Conservation (phyloP, 2,329 filamentous ascomycete genomes). For the Talaromyces sp. region DNA sequence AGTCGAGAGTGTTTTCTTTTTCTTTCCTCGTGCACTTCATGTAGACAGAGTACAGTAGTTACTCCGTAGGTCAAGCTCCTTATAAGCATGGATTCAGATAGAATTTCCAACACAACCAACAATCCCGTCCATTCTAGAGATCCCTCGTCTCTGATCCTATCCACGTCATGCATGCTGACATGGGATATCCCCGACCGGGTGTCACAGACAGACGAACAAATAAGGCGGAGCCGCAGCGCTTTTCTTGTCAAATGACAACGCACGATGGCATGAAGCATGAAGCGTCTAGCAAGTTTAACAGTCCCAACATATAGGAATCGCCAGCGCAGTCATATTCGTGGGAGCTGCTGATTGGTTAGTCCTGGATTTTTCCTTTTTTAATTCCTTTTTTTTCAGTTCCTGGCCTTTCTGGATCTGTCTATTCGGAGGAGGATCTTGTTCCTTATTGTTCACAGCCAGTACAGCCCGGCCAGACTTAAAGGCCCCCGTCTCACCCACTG, state of each 20-base stretch:
- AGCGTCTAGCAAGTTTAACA: constrained; percentile 1
- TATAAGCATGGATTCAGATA: too few relatives aligned
- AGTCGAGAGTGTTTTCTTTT: too few relatives aligned
- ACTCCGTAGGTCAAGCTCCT: too few relatives aligned
- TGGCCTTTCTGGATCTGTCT: neutral
- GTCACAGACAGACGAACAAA: constrained; percentile 24
- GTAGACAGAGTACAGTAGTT: too few relatives aligned
- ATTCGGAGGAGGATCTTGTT: too few relatives aligned
- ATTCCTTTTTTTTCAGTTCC: neutral
- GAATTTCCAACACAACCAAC: too few relatives aligned
- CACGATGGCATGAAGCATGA: neutral
- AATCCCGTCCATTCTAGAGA: too few relatives aligned
- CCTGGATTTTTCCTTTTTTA: neutral
- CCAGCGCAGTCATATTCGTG: constrained; percentile 9
- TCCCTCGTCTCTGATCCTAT: neutral
- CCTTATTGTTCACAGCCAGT: too few relatives aligned
- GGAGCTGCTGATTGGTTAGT: constrained; percentile 6
- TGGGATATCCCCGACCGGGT: neutral
- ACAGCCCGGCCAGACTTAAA: constrained; percentile 8
- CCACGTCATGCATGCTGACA: neutral
- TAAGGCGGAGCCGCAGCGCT: constrained; percentile 38
- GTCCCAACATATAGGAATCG: neutral
- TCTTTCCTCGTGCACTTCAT: too few relatives aligned
- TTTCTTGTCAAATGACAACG: constrained; percentile 7
- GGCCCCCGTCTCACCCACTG: constrained; percentile 1